phyloP scores from a whole-genome alignment of 192 early-diverging fungal species.

The Haplosporangium gracile region DNA sequence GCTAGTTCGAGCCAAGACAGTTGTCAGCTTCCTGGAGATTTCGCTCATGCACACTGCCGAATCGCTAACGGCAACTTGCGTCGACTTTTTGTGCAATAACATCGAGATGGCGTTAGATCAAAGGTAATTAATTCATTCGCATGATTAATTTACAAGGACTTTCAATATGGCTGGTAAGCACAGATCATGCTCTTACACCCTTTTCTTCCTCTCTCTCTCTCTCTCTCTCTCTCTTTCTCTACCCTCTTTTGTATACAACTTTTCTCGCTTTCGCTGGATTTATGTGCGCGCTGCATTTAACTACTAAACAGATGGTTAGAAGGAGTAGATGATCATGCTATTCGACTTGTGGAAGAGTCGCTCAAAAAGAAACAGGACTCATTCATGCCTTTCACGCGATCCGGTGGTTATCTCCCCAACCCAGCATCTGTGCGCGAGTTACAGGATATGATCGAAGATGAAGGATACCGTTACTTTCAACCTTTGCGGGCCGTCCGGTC shows the following conservation, averaged over 20 bases:
- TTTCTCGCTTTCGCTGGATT: too few relatives aligned
- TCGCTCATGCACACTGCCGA: conserved; percentile 65
- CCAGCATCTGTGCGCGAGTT: conserved; percentile 7
- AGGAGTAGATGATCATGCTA: conserved; percentile 28
- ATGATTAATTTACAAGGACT: neutral
- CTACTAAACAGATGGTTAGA: conserved; percentile 30
- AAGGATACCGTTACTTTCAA: conserved; percentile 12
- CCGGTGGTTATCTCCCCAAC: conserved; percentile 35
- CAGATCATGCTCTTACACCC: neutral
- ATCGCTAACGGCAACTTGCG: conserved; percentile 63
- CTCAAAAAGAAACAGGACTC: conserved; percentile 29
- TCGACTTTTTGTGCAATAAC: conserved; percentile 66
- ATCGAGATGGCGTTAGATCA: conserved; percentile 60
- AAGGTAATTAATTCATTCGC: conserved; percentile 39
- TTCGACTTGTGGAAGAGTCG: conserved; percentile 27
- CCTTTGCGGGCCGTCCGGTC: neutral
- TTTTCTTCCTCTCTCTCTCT: neutral
- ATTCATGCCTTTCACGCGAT: conserved; percentile 31
- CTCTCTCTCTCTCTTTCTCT: too few relatives aligned
- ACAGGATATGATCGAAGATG: neutral
- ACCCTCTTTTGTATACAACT: neutral
- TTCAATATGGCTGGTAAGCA: neutral
- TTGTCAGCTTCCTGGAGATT: conserved; percentile 65
- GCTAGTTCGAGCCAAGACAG: conserved; percentile 63
- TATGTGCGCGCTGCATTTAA: too few relatives aligned